A percentile compares a stretch with the other conserved stretches of the same genome.
Evolutionary conservation across 139 green algal species (phyloP).

Genomic region (Dunaliella sp.): DNA sequence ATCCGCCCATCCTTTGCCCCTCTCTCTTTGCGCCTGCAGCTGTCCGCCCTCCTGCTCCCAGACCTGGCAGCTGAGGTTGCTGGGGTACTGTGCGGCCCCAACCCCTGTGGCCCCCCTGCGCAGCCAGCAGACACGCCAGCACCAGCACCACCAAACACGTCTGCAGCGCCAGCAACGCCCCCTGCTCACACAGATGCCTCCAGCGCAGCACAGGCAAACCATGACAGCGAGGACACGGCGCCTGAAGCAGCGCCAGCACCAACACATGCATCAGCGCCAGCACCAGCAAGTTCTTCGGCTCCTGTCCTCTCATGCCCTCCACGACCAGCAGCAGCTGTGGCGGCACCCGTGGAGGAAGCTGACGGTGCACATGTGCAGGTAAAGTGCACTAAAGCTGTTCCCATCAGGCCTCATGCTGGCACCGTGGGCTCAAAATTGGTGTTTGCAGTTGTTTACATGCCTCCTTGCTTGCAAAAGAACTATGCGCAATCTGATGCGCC

Average conservation of each 20-base stretch:
- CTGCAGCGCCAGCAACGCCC: constrained; percentile 12
- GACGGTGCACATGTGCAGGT: background rate
- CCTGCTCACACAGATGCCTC: background rate
- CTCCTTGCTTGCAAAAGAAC: no score
- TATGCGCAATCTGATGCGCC: no score
- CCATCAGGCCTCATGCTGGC: background rate
- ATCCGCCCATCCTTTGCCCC: no score
- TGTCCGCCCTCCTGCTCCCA: background rate
- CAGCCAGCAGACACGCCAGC: background rate
- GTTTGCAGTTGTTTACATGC: background rate
- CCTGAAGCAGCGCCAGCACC: no score
- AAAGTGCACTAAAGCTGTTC: background rate
- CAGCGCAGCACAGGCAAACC: no score
- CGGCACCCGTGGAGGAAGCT: background rate
- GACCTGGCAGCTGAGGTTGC: background rate
- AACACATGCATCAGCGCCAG: background rate
- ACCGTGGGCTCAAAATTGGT: background rate
- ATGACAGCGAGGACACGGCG: no score
- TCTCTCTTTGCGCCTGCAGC: no score
- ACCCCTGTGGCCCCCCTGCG: background rate
- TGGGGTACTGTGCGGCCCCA: no score
- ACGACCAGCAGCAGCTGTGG: background rate
- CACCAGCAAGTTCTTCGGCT: constrained; percentile 2
- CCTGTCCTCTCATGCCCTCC: constrained; percentile 3
- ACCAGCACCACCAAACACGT: background rate